Conservation (phyloP, 2,329 filamentous ascomycete species). For the Aquanectria penicillioides region DNA sequence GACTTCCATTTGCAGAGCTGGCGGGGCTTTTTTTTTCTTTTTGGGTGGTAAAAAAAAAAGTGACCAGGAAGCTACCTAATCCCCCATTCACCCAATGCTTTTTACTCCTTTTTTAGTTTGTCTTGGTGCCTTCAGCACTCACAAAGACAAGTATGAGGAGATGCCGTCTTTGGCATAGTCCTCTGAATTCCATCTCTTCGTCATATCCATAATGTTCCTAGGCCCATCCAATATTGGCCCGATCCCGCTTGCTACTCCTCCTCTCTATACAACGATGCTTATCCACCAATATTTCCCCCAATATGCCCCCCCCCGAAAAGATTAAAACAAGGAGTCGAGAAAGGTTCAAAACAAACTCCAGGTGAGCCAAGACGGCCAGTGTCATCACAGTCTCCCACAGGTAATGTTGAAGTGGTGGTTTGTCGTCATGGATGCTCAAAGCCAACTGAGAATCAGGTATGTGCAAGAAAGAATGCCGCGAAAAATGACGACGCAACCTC, state of each 20-base stretch:
- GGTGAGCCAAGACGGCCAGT: conserved; percentile 29
- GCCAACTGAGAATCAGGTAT: conserved; percentile 39
- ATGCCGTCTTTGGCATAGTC: conserved; percentile 28
- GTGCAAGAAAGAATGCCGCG: conserved; percentile 40
- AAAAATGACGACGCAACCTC: conserved; percentile 39
- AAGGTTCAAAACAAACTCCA: conserved; percentile 37
- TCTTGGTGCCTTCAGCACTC: conserved; percentile 33
- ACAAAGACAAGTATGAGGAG: conserved; percentile 25
- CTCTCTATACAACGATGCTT: conserved; percentile 39
- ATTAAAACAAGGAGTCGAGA: conserved; percentile 44
- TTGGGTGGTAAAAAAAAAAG: conserved; percentile 17
- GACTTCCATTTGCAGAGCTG: conserved; percentile 43
- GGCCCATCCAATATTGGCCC: conserved; percentile 29
- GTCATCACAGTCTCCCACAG: conserved; percentile 35
- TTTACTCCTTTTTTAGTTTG: conserved; percentile 39
- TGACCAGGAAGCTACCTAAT: conserved; percentile 42
- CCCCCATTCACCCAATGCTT: conserved; percentile 33
- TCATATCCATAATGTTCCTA: conserved; percentile 32
- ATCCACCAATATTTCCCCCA: conserved; percentile 17
- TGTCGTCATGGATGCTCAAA: conserved; percentile 34
- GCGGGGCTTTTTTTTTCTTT: conserved; percentile 31
- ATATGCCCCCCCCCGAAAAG: conserved; percentile 29
- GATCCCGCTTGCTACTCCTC: conserved; percentile 16
- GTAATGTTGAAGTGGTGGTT: conserved; percentile 42
- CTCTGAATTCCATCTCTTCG: conserved; percentile 31